Conservation (phyloP, 306 rosid genomes). For the Canavalia ensiformis region DNA sequence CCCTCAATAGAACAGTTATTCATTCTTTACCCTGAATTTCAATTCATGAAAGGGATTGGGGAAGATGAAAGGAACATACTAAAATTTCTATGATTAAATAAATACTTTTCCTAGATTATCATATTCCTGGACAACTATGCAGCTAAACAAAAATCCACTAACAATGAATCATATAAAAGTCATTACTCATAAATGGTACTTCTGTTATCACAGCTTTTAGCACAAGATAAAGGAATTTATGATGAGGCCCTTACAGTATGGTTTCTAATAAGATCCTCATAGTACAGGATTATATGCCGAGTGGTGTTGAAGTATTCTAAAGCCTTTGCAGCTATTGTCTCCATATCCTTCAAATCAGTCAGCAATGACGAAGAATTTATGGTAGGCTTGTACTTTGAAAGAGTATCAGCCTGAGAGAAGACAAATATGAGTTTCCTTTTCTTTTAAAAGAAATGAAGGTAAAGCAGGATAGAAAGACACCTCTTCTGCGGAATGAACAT, state of each 20-base stretch:
- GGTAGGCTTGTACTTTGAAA: slow-evolving; percentile 80
- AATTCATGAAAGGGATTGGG: background rate
- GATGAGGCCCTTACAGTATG: slow-evolving; percentile 63
- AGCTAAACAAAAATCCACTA: background rate
- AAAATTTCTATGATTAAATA: background rate
- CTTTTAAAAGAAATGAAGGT: background rate
- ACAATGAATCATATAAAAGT: background rate
- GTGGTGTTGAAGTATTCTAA: slow-evolving; percentile 75
- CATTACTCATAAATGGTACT: background rate
- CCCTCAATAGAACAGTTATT: background rate
- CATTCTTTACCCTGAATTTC: background rate
- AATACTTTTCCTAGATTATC: background rate
- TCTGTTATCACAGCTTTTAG: background rate
- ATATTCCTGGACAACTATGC: background rate
- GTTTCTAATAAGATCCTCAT: slow-evolving; percentile 80
- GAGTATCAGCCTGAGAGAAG: slow-evolving; percentile 73
- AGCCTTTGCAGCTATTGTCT: slow-evolving; percentile 63
- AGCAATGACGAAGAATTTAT: slow-evolving; percentile 70
- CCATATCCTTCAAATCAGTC: slow-evolving; percentile 72
- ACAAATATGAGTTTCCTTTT: slow-evolving; percentile 37
- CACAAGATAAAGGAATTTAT: slow-evolving; percentile 10
- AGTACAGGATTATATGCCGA: slow-evolving; percentile 75
- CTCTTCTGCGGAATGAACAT: slow-evolving; percentile 89
- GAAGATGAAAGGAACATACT: background rate
- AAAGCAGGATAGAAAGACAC: slow-evolving; percentile 48